phyloP scores from a whole-genome alignment of 2,329 filamentous ascomycete species.

The Trichoderma sp. region DNA sequence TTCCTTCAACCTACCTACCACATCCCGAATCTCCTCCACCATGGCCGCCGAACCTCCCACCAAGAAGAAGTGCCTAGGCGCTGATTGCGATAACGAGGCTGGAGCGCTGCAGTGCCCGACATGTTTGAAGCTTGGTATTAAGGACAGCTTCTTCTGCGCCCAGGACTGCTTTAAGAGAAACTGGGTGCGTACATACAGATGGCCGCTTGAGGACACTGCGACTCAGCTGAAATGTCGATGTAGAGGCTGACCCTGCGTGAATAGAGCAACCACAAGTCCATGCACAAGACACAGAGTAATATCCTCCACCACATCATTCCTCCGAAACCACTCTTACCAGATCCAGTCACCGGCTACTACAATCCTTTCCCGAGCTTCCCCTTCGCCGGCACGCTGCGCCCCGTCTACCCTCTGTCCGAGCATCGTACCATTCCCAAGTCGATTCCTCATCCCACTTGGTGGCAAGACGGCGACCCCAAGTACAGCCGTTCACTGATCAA shows the following conservation, averaged over 20 bases:
- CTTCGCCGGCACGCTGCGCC: slow-evolving; percentile 80
- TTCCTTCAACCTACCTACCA: not conserved
- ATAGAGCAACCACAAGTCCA: slow-evolving; percentile 76
- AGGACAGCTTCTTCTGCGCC: slow-evolving; percentile 94
- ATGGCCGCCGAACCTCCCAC: slow-evolving; percentile 55
- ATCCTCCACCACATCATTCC: slow-evolving; percentile 73
- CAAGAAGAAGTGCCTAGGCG: slow-evolving; percentile 76
- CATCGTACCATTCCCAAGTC: slow-evolving; percentile 74
- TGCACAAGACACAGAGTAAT: slow-evolving; percentile 73
- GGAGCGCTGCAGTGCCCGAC: slow-evolving; percentile 90
- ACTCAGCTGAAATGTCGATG: not conserved
- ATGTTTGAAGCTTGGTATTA: slow-evolving; percentile 83
- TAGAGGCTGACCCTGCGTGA: slow-evolving; percentile 30
- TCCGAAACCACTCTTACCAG: slow-evolving; percentile 84
- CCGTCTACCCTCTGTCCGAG: slow-evolving; percentile 82
- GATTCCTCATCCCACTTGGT: slow-evolving; percentile 87
- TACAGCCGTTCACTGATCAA: slow-evolving; percentile 64
- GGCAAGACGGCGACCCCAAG: slow-evolving; percentile 75
- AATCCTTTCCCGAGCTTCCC: slow-evolving; percentile 90
- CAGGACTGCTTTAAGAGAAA: slow-evolving; percentile 99
- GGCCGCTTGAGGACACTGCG: not conserved
- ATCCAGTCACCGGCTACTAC: slow-evolving; percentile 85
- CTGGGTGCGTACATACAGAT: slow-evolving; percentile 69
- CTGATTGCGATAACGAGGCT: slow-evolving; percentile 85
- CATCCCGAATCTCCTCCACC: slow-evolving; percentile 31